Evolutionary conservation across 805 yeast genomes (phyloP).

Genomic region (Phaffomyces opuntiae): DNA sequence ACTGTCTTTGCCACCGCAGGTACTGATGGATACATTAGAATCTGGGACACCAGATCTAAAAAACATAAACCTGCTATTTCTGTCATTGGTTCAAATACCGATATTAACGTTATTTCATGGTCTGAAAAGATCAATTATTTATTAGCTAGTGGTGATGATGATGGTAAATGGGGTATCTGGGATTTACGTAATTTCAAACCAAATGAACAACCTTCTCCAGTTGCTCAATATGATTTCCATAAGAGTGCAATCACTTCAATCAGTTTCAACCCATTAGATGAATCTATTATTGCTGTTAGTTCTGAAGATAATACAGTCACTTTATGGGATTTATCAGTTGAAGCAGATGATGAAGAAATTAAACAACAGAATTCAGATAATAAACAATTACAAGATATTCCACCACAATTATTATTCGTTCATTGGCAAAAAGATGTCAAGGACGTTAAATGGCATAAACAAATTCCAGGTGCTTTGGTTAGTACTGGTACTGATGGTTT

Average conservation of each 20-base stretch:
- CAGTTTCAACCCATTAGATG: constrained; percentile 91
- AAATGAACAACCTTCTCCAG: constrained; percentile 54
- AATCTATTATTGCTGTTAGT: constrained; percentile 90
- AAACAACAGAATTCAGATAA: constrained; percentile 74
- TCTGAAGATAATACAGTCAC: constrained; percentile 97
- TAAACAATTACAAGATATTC: constrained; percentile 79
- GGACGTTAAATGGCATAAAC: constrained; percentile 97
- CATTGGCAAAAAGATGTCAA: constrained; percentile 98
- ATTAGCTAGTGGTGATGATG: constrained; percentile 94
- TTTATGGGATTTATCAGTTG: constrained; percentile 96
- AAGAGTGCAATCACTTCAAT: constrained; percentile 89
- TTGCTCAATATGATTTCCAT: constrained; percentile 93
- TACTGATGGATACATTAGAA: constrained; percentile 81
- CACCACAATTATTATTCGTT: constrained; percentile 91
- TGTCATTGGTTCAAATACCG: constrained; percentile 71
- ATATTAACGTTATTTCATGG: constrained; percentile 96
- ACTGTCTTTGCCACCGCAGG: constrained; percentile 97
- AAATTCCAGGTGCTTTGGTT: constrained; percentile 91
- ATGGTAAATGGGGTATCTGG: constrained; percentile 98
- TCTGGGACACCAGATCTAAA: constrained; percentile 96
- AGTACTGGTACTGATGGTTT: constrained; percentile 95
- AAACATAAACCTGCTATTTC: constrained; percentile 87
- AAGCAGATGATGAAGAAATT: constrained; percentile 97
- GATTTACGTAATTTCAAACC: constrained; percentile 82
- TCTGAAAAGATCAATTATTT: constrained; percentile 78